Percentiles rank a stretch among this genome's conserved stretches.
phyloP scores from a whole-genome alignment of 2,329 filamentous ascomycete genomes.

The Grosmannia clavigera region DNA sequence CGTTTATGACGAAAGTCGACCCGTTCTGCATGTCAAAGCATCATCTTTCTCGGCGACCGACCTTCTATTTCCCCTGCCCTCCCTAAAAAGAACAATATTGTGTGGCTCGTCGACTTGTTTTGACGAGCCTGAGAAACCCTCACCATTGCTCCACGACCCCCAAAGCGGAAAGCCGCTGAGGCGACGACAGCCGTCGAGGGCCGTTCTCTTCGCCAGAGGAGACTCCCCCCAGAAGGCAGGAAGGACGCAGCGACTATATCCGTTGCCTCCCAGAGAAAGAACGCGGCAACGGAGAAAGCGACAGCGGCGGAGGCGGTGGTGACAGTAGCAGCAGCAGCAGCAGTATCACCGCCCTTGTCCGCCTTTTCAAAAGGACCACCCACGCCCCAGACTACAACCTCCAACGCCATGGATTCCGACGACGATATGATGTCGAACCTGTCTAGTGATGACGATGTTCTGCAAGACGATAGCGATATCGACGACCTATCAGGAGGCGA shows the following conservation, averaged over 20 bases:
- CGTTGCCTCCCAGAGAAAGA: constrained; percentile 15
- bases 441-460: constrained; percentile 65
- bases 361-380: constrained; percentile 6
- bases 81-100: background rate
- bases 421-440: constrained; percentile 82
- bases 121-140: constrained; percentile 12
- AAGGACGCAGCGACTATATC: constrained; percentile 39
- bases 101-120: constrained; percentile 12
- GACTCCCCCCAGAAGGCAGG: constrained; percentile 37
- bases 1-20: background rate
- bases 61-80: background rate
- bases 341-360: background rate
- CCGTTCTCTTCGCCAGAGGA: constrained; percentile 34
- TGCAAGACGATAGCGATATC: constrained; percentile 69
- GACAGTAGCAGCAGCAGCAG: background rate
- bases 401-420: constrained; percentile 77
- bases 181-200: constrained; percentile 41
- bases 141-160: constrained; percentile 48
- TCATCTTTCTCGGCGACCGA: background rate
- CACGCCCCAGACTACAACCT: constrained; percentile 28
- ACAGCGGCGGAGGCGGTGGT: background rate
- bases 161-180: constrained; percentile 55
- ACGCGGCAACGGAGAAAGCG: background rate
- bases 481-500: constrained; percentile 43
- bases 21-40: background rate